Evolutionary conservation across 163 green algal genomes (phyloP).

Genomic region (Chlamydomonas reinhardtii): DNA sequence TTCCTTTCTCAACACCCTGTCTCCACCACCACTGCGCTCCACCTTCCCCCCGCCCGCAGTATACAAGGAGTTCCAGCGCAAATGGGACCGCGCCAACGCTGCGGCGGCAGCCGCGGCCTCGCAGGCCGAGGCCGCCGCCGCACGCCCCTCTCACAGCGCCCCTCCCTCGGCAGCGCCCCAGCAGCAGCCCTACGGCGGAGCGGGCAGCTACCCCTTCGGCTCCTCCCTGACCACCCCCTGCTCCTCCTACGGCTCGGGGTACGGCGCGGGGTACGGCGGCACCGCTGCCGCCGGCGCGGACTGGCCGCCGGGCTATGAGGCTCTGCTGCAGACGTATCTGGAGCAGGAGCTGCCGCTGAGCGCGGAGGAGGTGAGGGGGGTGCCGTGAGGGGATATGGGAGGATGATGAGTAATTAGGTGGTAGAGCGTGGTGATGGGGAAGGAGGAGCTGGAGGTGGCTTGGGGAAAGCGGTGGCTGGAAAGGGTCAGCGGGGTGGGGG

Average conservation of each 20-base stretch:
- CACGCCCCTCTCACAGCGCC: background rate
- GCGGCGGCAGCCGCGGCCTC: background rate
- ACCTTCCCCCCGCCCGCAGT: background rate
- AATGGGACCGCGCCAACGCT: conserved; percentile 23
- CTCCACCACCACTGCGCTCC: background rate
- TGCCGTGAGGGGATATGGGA: too few species aligned
- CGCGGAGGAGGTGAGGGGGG: background rate
- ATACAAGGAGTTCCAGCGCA: conserved; percentile 16
- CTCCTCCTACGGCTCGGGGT: background rate
- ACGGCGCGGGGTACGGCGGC: background rate
- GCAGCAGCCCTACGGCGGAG: too few species aligned
- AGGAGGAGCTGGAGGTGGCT: too few species aligned
- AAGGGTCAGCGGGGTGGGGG: too few species aligned
- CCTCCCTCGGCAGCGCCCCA: background rate
- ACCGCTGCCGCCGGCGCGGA: background rate
- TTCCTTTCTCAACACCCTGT: too few species aligned
- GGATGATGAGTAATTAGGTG: too few species aligned
- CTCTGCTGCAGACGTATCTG: conserved; percentile 3
- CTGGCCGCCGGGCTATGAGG: conserved; percentile 25
- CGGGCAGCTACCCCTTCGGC: background rate
- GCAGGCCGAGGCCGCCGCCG: background rate
- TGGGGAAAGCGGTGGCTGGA: too few species aligned
- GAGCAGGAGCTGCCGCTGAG: conserved; percentile 10
- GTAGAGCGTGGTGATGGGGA: too few species aligned
- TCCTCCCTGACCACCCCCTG: background rate